Percentiles rank a stretch among this genome's conserved stretches.
Evolutionary conservation across 2,329 filamentous ascomycete genomes (phyloP).

Genomic region (Talaromyces sp.): DNA sequence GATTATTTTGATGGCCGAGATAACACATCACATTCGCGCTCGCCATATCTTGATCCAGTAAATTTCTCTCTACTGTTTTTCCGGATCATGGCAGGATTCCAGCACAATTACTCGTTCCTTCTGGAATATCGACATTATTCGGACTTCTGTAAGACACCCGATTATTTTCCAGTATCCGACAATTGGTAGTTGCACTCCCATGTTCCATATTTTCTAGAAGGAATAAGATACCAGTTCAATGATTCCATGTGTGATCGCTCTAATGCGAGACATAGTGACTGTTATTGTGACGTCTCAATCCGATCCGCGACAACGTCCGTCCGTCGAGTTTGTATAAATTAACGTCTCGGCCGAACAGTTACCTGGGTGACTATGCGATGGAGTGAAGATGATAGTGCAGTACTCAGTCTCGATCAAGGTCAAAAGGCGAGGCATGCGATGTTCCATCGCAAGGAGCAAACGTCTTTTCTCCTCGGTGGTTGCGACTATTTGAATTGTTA

Average conservation of each 20-base stretch:
- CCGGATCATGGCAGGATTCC: background rate
- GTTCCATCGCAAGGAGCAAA: constrained; percentile 8
- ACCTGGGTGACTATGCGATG: constrained; percentile 4
- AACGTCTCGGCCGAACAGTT: background rate
- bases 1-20: constrained; percentile 3
- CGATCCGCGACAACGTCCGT: background rate
- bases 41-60: background rate
- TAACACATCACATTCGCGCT: constrained; percentile 12
- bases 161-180: constrained; percentile 1
- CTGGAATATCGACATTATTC: background rate
- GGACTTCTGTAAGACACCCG: background rate
- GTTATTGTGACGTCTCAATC: background rate
- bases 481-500: constrained; percentile 7
- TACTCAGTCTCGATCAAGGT: background rate
- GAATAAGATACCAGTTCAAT: background rate
- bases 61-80: background rate
- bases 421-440: background rate
- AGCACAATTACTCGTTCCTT: background rate
- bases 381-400: background rate
- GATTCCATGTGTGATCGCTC: background rate
- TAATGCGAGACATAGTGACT: background rate
- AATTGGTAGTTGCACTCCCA: background rate
- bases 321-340: constrained; percentile 1
- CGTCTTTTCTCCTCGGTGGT: background rate
- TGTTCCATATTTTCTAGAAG: background rate